A percentile compares a stretch with the other conserved stretches of the same genome.
Evolutionary conservation across 257 asterid genomes (phyloP).

Genomic region (Solanum etuberosum): DNA sequence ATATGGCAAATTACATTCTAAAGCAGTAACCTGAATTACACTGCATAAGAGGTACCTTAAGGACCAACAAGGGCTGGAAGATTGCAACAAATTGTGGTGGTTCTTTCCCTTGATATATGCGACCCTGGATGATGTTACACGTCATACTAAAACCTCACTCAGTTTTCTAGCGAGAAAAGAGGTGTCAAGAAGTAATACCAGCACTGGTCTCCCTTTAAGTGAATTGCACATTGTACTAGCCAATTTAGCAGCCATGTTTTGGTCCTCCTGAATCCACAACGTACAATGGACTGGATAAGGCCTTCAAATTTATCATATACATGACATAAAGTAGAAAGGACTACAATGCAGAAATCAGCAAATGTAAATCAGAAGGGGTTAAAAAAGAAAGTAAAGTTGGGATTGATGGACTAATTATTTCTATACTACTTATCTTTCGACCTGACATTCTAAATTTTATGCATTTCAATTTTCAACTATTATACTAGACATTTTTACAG

Average conservation of each 20-base stretch:
- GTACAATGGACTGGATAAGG: background rate
- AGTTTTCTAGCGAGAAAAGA: background rate
- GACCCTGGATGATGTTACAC: constrained; percentile 48
- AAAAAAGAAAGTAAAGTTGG: no score
- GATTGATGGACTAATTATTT: no score
- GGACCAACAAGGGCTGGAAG: constrained; percentile 91
- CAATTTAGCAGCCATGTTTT: constrained; percentile 43
- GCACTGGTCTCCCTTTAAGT: constrained; percentile 81
- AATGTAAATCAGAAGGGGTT: no score
- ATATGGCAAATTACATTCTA: background rate
- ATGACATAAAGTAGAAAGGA: background rate
- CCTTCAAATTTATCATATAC: background rate
- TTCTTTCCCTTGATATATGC: constrained; percentile 89
- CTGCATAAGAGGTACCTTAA: constrained; percentile 49
- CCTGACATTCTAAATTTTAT: background rate
- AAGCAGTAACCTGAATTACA: background rate
- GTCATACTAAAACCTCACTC: background rate
- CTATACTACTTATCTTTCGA: background rate
- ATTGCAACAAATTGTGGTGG: constrained; percentile 93
- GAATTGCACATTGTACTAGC: constrained; percentile 71
- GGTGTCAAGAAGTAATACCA: constrained; percentile 34
- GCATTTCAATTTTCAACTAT: background rate
- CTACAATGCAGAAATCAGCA: background rate
- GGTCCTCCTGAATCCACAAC: constrained; percentile 64
- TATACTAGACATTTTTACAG: background rate